Base-by-base conservation (phyloP, 371 early-diverging fungal genomes). In the Capniomyces stellatus region DNA sequence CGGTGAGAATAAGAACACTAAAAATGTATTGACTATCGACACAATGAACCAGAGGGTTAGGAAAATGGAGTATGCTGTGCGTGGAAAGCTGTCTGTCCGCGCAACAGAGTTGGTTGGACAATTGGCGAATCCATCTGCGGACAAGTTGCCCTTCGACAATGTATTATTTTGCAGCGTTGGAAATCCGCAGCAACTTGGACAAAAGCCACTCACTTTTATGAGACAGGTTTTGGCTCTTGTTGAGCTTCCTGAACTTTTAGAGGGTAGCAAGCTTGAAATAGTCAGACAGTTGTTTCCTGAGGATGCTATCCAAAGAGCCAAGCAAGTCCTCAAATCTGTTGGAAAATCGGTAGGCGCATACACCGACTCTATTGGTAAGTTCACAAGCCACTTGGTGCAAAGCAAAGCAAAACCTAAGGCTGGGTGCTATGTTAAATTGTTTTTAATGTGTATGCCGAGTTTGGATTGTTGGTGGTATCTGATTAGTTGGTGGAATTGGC, bases 141-240 rank as follows among this genome's bases (percentile, higher is more conserved):
- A 66, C 3, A 58, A 61, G 29, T 71, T 83, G 29, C 82, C 84
- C 1, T 96, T 95, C 64, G 68, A 75, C 42, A 66, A 72, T 29
- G 76, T 93, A 57, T 80, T 84, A 40, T 79, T 76, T 61, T 92
- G 92, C 74, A 96, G 94, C 67, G 93, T 96, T 59, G 97, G 97
- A 56, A 96, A 96, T 71, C 97, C 97, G 41, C 95, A 96, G 69
- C 87, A 89, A 66, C 75, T 96, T 10, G 64, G 74, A 31, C 97
- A 96, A 70, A 79, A 81, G 58, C 97, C 97, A 22, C 86, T 96
- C 65, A 89, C 97, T 22, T 96, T 93, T 62, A 83, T 89, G 74
- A 83, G 97, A 55, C 95, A 96, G 75, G 91, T 92, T 25, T 74
- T 83, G 27, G 77, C 91, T 13, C 69, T 94, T 54, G 74, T 81